Percentiles rank a stretch among this genome's conserved stretches.
These are phyloP conservation scores for Phialophora tarda DNA, from an alignment of 2,329 filamentous ascomycete genomes.

Conservation along the genomic window DNA sequence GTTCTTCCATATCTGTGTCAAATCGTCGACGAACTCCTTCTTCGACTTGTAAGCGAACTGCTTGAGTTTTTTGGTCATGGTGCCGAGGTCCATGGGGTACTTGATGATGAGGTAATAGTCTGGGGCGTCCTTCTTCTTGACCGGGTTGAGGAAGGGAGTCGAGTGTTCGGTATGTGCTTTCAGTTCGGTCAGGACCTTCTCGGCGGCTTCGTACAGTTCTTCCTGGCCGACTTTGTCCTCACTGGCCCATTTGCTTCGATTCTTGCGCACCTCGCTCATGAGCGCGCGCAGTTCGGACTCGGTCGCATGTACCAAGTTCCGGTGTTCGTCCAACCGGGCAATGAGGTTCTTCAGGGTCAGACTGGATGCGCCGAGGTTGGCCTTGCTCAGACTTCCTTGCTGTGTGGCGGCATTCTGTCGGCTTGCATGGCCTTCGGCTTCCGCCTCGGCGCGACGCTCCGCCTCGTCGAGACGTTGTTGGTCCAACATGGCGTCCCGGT, in stretches of 20 bases:
- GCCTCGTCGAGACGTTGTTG: constrained; percentile 97
- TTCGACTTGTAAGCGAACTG: constrained; percentile 81
- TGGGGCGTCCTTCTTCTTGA: constrained; percentile 95
- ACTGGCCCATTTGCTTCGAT: constrained; percentile 97
- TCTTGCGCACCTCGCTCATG: constrained; percentile 97
- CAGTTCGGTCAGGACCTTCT: constrained; percentile 95
- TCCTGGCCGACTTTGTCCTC: constrained; percentile 98
- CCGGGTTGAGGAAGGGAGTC: constrained; percentile 88
- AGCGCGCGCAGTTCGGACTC: constrained; percentile 89
- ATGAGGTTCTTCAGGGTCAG: constrained; percentile 97
- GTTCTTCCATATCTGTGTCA: constrained; percentile 96
- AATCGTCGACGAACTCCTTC: constrained; percentile 88
- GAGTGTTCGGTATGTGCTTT: constrained; percentile 98
- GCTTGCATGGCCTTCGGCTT: constrained; percentile 72
- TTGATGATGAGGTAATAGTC: constrained; percentile 86
- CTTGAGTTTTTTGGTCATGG: constrained; percentile 98
- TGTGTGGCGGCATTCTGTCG: constrained; percentile 64
- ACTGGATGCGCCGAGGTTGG: constrained; percentile 94
- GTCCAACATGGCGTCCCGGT: constrained; percentile 94
- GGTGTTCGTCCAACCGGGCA: constrained; percentile 90
- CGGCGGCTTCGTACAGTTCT: constrained; percentile 93
- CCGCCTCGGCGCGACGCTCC: constrained; percentile 92
- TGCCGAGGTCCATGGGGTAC: constrained; percentile 94
- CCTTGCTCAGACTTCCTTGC: constrained; percentile 87
- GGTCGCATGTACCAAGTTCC: constrained; percentile 85